phyloP scores from a whole-genome alignment of 768 basidiomycete genomes.

The Russula sp. region DNA sequence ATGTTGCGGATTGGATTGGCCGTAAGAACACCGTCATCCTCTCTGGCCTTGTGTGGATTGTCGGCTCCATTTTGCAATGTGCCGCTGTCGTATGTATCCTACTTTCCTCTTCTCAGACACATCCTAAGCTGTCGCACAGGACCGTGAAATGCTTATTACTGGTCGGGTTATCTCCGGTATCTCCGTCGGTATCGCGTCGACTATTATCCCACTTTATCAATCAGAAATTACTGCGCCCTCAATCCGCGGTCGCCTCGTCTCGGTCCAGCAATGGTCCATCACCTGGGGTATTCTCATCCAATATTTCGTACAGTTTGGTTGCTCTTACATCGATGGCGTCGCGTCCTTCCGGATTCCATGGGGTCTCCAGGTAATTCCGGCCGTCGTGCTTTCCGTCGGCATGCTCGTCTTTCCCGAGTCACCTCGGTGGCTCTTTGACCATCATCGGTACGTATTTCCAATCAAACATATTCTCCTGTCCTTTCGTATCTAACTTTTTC shows the following conservation, averaged over 20 bases:
- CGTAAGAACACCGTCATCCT: constrained; percentile 62
- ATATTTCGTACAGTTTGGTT: constrained; percentile 26
- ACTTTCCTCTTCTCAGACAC: not conserved
- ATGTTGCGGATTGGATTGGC: constrained; percentile 59
- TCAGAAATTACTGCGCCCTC: constrained; percentile 35
- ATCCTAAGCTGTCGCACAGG: constrained; percentile 32
- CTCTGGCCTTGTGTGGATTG: constrained; percentile 63
- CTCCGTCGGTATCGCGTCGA: constrained; percentile 32
- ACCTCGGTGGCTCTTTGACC: constrained; percentile 67
- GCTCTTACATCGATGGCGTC: constrained; percentile 61
- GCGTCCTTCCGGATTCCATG: constrained; percentile 79
- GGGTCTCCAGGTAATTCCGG: constrained; percentile 77
- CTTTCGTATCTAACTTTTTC: not conserved
- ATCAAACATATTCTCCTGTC: not conserved
- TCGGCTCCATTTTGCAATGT: constrained; percentile 68
- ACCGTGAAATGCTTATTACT: constrained; percentile 66
- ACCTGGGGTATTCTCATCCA: constrained; percentile 20
- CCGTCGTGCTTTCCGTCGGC: constrained; percentile 57
- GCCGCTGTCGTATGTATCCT: constrained; percentile 39
- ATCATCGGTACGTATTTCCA: constrained; percentile 38
- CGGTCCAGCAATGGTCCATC: constrained; percentile 62
- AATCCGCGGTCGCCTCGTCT: constrained; percentile 39
- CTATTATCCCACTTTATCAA: constrained; percentile 72
- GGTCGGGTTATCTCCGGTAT: constrained; percentile 21
- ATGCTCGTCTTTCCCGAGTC: constrained; percentile 66